A percentile compares a stretch with the other conserved stretches of the same genome.
Evolutionary conservation across 768 basidiomycete species (phyloP).

Genomic region (Vararia minispora): DNA sequence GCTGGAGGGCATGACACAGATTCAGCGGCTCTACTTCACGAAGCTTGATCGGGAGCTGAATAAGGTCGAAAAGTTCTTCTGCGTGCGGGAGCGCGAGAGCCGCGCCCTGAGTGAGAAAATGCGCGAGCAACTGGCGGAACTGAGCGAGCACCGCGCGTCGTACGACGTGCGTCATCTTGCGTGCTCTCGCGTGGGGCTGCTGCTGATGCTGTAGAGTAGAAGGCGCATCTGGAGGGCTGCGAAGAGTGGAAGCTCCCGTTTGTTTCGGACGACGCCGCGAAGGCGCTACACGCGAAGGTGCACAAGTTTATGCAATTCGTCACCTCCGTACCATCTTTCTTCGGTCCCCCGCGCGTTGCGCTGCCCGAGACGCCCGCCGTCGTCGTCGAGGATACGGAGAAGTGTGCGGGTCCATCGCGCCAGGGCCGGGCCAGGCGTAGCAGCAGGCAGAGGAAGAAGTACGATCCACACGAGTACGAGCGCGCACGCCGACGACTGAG

Average conservation of each 20-base stretch:
- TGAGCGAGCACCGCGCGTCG: slow-evolving; percentile 9
- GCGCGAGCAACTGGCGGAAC: slow-evolving; percentile 8
- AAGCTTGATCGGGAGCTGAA: slow-evolving; percentile 69
- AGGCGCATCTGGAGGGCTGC: slow-evolving; percentile 5
- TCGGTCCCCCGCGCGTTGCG: background rate
- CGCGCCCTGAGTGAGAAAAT: slow-evolving; percentile 26
- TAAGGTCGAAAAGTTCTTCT: slow-evolving; percentile 80
- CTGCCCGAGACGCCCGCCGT: background rate
- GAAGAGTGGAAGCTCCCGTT: background rate
- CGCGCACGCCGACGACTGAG: slow-evolving; percentile 80
- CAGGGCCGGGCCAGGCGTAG: slow-evolving; percentile 1
- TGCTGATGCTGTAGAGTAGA: background rate
- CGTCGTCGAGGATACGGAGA: background rate
- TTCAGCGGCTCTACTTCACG: slow-evolving; percentile 65
- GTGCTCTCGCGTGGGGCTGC: background rate
- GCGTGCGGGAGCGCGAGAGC: slow-evolving; percentile 58
- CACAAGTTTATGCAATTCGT: too few relatives aligned
- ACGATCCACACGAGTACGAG: slow-evolving; percentile 69
- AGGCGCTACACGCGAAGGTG: background rate
- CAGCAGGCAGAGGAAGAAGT: slow-evolving; percentile 4
- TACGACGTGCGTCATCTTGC: slow-evolving; percentile 4
- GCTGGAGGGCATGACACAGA: slow-evolving; percentile 42
- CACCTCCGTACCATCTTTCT: background rate
- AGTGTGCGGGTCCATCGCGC: slow-evolving; percentile 1
- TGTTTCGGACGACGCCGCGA: background rate